Base-by-base conservation (phyloP, 495 filamentous ascomycete genomes). In the Xylaria intraflava region DNA sequence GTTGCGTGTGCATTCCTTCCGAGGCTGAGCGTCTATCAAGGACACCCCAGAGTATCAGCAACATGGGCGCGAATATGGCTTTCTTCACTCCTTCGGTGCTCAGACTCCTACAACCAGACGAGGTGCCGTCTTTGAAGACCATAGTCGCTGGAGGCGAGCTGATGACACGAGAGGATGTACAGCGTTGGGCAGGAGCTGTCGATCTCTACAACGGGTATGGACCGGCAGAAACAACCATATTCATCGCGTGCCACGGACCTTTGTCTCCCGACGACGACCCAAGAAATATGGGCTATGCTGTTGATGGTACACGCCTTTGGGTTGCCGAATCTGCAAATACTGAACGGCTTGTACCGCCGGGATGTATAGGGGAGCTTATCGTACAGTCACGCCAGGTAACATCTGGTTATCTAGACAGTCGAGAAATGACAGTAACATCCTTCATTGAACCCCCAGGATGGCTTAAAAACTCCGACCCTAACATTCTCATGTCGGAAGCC, bases 1-100 rank as follows among this genome's bases (percentile, higher is more conserved):
- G 60, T 7, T 62, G 53, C 14, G 47, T 71, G 2, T 72, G 69
- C 29, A 54, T 72, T 12, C 65, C 68, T 9, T 65, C 62, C 14
- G 62, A 65, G 0, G 54, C 33, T 0, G 60, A 62, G 29, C 45
- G 62, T 9, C 33, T 62, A 10, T 46, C 41, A 6, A 46, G 55
- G 46, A 45, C 59, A 12, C 14, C 55, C 0, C 49, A 44, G 4
- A 57, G 48, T 40, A 60, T 65, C 14, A 40, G 33, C 12, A 4
- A 12, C 7, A 49, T 65, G 1, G 46, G 39, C 16, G 60, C 47
- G 27, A 65, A 62, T 29, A 56, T 60, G 38, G 29, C n/a, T n/a
- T n/a, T n/a, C n/a, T n/a, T n/a, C n/a, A n/a, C n/a, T n/a, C n/a
- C 29, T 31, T 5, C 6, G 29, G 29, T 31, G 6, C 29, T 31